Base-by-base conservation (phyloP, 1,284 basidiomycete species). In the Melampsora abietis-canadensis region DNA sequence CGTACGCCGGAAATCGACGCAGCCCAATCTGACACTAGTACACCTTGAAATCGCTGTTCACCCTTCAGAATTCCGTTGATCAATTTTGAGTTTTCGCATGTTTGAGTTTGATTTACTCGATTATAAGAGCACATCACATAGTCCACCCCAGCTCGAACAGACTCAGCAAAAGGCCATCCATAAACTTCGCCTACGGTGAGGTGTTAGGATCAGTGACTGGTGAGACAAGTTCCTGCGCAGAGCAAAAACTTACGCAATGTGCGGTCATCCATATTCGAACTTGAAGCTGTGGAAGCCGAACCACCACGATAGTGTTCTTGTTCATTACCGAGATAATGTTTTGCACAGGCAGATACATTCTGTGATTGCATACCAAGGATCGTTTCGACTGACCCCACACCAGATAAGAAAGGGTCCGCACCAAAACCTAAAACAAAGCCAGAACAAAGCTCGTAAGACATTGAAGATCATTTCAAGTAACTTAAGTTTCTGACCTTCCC, bases 91-190 rank as follows among this genome's bases (percentile, higher is more conserved):
- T 81, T 81, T 75, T 81, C 78, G 51, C 80, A 80, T n/a, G 79
- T 76, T 12, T 77, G 76, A 2, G 76, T 76, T 30, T 76, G 76
- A 77, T 82, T 81, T 75, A 80, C 64, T 10, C 77, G 76, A 66
- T 81, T 81, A 78, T 81, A 81, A 1, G 77, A 77, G 66, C 79
- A 80, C 81, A 82, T 82, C 30, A 79, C 61, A 27, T 73, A 72
- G 30, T 76, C 77, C 15, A 75, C 76, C 21, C 72, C 70, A 17
- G 60, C 77, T 40, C 60, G 64, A 34, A 77, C 64, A 48, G 70
- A 37, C 54, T 76, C 76, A 21, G 74, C 72, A 64, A 77, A 77
- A 37, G 77, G 77, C 67, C 76, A 76, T 40, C 60, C 76, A 76
- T 82, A 82, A 17, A 81, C 27, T 73, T 82, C 81, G 47, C 47